Conservation (phyloP, 176 grass and related monocot species). For the Zea mays region Zm-B73-REFERENCE-NAM-5.0 NC_050101.1:161487001-161487500, state of each 20-base stretch:
- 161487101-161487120: constrained; percentile 33
- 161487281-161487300: background rate
- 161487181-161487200: background rate
- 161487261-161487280: background rate
- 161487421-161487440: background rate
- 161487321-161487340: background rate
- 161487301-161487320: background rate
- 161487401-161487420: background rate
- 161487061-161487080: constrained; percentile 11
- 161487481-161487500: background rate
- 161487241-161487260: background rate
- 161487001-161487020: too few species aligned
- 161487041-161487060: too few species aligned
- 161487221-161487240: background rate
- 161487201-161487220: background rate
- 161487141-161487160: background rate
- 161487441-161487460: background rate
- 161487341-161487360: background rate
- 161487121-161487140: background rate
- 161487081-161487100: constrained; percentile 45
- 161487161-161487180: background rate
- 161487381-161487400: background rate
- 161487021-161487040: too few species aligned
- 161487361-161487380: background rate
- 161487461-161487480: background rate